Evolutionary conservation across 768 basidiomycete species (phyloP), one percentile per base, ranked within the genome.

Genomic region (Collybia nuda): DNA sequence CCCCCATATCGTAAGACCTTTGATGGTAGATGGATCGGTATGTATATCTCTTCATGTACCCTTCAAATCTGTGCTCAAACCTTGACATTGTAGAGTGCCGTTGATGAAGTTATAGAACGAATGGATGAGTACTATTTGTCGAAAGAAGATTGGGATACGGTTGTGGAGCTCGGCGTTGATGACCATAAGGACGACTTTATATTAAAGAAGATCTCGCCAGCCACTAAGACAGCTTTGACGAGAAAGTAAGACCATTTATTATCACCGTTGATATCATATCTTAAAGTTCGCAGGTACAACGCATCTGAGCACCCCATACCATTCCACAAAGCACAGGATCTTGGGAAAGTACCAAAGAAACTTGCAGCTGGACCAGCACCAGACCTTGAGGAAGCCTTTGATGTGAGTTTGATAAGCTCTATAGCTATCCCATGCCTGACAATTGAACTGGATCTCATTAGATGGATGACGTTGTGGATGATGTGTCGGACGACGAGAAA

Each of bases 111-210:
- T 29, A 97, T 99, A 50, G 77, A 81, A 21, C 72, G 73, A 5
- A 96, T 99, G 94, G 97, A 98, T 65, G 87, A 89, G 41, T 99
- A 99, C 65, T 98, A 84, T 67, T 68, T 99, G 26, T 85, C 86
- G 2, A 90, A 88, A 56, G 97, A 98, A 23, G 96, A 98, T 61
- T 98, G 95, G 96, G 97, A 99, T 60, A 86, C 93, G 8, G 76
- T 98, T 46, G 81, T 98, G 47, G 96, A 98, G 64, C 79, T 99
- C 7, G 97, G 96, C 0, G 80, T 99, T 6, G 97, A 84, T 50
- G 78, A 87, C 5, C 79, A 85, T 62, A 82, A 80, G 51, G 90
- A 91, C 43, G 89, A 88, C 0, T 5, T 71, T 1, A 78, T 96
- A 9, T 68, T 90, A 60, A 97, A 96, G 75, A 88, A 88, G 69